Conservation (phyloP, 371 early-diverging fungal genomes). For the Rhizopus sp. region DNA sequence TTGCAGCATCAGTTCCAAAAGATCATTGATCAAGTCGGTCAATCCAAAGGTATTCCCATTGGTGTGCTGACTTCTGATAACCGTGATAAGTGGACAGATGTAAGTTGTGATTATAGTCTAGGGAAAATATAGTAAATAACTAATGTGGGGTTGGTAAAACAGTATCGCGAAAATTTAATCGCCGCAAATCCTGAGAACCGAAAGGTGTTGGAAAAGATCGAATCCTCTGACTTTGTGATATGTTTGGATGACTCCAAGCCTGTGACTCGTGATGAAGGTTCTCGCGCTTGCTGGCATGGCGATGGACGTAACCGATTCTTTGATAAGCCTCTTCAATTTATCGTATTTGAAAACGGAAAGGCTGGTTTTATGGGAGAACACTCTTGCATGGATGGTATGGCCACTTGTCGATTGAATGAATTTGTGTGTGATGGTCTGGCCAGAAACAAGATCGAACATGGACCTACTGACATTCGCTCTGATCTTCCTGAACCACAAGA, state of each 20-base stretch:
- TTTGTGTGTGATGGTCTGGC: conserved; percentile 54
- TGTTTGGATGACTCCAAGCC: conserved; percentile 88
- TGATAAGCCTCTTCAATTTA: conserved; percentile 92
- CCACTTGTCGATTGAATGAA: conserved; percentile 80
- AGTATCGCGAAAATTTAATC: conserved; percentile 63
- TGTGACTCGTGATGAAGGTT: conserved; percentile 80
- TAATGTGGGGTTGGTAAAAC: too few relatives aligned
- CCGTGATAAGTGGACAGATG: conserved; percentile 93
- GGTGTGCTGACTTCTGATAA: conserved; percentile 93
- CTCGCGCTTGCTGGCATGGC: conserved; percentile 89
- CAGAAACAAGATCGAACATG: conserved; percentile 64
- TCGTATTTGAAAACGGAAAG: conserved; percentile 94
- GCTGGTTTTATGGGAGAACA: conserved; percentile 97
- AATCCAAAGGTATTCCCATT: conserved; percentile 69
- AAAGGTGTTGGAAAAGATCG: conserved; percentile 73
- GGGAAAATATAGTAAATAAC: too few relatives aligned
- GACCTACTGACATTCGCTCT: conserved; percentile 45
- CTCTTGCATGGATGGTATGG: conserved; percentile 96
- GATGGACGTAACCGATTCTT: conserved; percentile 93
- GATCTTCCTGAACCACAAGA: conserved; percentile 64
- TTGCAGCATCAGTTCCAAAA: conserved; percentile 74
- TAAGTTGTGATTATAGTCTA: conserved; percentile 30
- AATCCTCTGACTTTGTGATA: conserved; percentile 81
- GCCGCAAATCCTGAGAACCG: conserved; percentile 69
- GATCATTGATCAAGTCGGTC: conserved; percentile 78